These are phyloP conservation scores for Phaffia tasmanica DNA, from an alignment of 768 basidiomycete species.

Conservation along the genomic window DNA sequence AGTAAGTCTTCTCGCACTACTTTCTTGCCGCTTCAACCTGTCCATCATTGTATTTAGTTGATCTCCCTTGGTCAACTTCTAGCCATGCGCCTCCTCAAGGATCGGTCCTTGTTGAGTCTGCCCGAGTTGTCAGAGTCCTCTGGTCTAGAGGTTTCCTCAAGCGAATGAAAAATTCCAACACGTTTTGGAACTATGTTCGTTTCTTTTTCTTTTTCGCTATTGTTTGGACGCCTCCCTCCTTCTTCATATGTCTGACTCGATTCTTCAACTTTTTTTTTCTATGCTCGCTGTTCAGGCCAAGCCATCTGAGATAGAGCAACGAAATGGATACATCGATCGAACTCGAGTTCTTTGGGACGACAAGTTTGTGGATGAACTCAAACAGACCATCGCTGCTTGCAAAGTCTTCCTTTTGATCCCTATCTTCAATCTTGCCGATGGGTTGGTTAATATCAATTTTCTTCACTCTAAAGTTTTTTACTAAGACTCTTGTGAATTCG, in stretches of 20 bases:
- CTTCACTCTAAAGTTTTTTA: neutral
- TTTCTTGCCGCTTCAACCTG: too few relatives aligned
- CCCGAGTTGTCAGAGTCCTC: constrained; percentile 11
- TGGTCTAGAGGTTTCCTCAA: constrained; percentile 27
- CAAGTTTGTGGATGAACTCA: constrained; percentile 36
- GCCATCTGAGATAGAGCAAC: constrained; percentile 30
- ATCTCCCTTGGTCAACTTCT: too few relatives aligned
- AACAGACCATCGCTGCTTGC: constrained; percentile 34
- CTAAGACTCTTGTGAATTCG: neutral
- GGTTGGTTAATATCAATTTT: constrained; percentile 16
- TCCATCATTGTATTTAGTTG: too few relatives aligned
- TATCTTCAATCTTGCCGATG: constrained; percentile 35
- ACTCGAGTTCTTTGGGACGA: constrained; percentile 34
- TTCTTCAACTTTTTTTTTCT: neutral
- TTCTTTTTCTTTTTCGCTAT: neutral
- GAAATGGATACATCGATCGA: constrained; percentile 27
- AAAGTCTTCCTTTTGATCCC: constrained; percentile 33
- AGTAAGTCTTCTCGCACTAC: constrained; percentile 28
- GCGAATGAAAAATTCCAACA: constrained; percentile 30
- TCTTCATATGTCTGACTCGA: neutral
- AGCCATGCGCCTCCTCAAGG: constrained; percentile 32
- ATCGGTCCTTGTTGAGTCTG: constrained; percentile 35
- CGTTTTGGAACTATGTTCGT: constrained; percentile 32
- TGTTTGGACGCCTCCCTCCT: too few relatives aligned
- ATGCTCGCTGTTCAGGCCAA: constrained; percentile 28